Conservation (phyloP, 768 basidiomycete genomes). For the Psilocybe tampanensis region DNA sequence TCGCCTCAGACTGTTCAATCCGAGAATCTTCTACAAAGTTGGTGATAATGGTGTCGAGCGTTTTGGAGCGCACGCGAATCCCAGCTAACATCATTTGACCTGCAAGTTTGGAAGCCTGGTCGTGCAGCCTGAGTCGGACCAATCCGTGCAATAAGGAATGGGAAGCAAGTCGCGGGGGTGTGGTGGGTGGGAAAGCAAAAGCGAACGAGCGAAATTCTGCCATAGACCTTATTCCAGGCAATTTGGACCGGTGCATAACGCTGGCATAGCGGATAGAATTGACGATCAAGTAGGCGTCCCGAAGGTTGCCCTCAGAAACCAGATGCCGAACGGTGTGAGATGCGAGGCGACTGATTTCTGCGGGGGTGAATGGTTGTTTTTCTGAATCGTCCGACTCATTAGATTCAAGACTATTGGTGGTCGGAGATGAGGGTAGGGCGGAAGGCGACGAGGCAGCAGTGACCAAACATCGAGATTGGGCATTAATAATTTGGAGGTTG, state of each 20-base stretch:
- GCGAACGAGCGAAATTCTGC: constrained; percentile 38
- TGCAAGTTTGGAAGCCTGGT: constrained; percentile 52
- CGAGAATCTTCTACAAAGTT: constrained; percentile 20
- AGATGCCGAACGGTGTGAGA: constrained; percentile 54
- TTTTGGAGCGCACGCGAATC: constrained; percentile 48
- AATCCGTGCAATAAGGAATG: constrained; percentile 70
- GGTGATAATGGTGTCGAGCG: constrained; percentile 49
- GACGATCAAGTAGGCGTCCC: constrained; percentile 58
- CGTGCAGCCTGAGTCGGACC: constrained; percentile 49
- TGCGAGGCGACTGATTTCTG: constrained; percentile 34
- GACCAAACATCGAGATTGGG: background rate
- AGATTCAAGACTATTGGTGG: background rate
- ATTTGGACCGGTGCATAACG: constrained; percentile 8
- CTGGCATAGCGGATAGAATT: constrained; percentile 55
- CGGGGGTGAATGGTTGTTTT: constrained; percentile 4
- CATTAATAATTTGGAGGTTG: no score
- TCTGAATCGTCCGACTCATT: background rate
- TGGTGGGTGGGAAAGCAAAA: constrained; percentile 47
- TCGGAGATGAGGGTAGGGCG: background rate
- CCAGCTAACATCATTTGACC: constrained; percentile 56
- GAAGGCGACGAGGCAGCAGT: background rate
- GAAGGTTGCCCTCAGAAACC: constrained; percentile 40
- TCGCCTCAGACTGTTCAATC: background rate
- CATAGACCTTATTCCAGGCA: constrained; percentile 20
- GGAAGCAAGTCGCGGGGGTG: constrained; percentile 62